These are phyloP conservation scores for Coelastrella sp. DNA, from an alignment of 139 green algal genomes.

Conservation along the genomic window DNA sequence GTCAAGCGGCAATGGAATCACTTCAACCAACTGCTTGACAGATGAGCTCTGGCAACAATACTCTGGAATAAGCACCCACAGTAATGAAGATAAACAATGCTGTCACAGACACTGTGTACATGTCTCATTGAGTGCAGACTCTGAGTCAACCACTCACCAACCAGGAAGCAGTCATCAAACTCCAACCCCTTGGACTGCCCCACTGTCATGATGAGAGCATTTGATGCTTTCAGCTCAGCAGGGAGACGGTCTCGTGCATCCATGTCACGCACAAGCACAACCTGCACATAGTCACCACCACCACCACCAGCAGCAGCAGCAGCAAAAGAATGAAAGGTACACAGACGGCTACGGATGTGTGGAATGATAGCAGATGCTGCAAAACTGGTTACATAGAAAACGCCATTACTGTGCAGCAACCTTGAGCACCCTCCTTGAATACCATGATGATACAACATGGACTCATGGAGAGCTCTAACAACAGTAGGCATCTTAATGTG, in stretches of 20 bases:
- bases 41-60: neutral
- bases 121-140: neutral
- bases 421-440: too few relatives aligned
- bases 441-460: too few relatives aligned
- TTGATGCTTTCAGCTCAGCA: constrained; percentile 45
- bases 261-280: constrained; percentile 68
- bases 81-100: too few relatives aligned
- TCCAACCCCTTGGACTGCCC: constrained; percentile 66
- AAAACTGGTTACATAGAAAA: too few relatives aligned
- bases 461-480: neutral
- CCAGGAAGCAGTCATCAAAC: constrained; percentile 36
- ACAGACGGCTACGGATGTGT: neutral
- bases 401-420: too few relatives aligned
- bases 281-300: neutral
- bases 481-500: neutral
- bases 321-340: neutral
- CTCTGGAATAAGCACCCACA: neutral
- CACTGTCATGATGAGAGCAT: constrained; percentile 75
- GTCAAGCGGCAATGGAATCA: too few relatives aligned
- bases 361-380: neutral
- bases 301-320: neutral
- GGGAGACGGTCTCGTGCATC: constrained; percentile 58
- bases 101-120: neutral
- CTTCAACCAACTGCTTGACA: too few relatives aligned
- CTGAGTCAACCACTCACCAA: neutral